These are phyloP conservation scores for Alternaria longipes DNA, from an alignment of 2,329 filamentous ascomycete species.

Conservation along the genomic window DNA sequence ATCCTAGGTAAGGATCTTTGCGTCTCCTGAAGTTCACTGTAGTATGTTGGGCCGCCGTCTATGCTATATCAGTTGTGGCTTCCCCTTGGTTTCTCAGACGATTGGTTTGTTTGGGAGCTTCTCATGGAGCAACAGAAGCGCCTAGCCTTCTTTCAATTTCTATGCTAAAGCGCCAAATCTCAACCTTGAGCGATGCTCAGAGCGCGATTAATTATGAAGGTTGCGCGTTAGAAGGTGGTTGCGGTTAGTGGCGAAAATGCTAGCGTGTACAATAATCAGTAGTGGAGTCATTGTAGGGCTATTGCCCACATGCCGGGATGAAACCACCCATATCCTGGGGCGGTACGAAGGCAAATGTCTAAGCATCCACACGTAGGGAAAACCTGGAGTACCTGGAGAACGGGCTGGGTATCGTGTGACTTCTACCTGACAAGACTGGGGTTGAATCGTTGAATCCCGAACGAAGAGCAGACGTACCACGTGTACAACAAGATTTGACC, in stretches of 20 bases:
- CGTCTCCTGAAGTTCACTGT: too few relatives aligned
- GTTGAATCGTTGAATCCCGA: not conserved
- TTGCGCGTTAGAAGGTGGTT: not conserved
- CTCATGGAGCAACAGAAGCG: too few relatives aligned
- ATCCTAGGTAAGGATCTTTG: too few relatives aligned
- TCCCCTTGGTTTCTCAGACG: too few relatives aligned
- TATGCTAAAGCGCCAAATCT: not conserved
- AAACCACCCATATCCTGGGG: not conserved
- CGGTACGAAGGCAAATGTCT: not conserved
- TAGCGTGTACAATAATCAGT: not conserved
- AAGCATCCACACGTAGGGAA: not conserved
- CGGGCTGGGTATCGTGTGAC: not conserved
- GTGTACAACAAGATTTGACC: not conserved
- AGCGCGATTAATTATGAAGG: too few relatives aligned
- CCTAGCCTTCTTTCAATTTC: too few relatives aligned
- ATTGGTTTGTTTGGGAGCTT: too few relatives aligned
- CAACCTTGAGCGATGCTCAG: not conserved
- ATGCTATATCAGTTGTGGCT: too few relatives aligned
- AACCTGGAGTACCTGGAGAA: conserved; percentile 4
- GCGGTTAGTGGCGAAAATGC: not conserved
- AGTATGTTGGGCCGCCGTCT: too few relatives aligned
- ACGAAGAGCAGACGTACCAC: not conserved
- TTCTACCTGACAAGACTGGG: not conserved
- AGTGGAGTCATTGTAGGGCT: not conserved
- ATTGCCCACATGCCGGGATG: not conserved